Base-by-base conservation (phyloP, 164 flowering plant species). In the Tetrastigma voinierianum region DNA sequence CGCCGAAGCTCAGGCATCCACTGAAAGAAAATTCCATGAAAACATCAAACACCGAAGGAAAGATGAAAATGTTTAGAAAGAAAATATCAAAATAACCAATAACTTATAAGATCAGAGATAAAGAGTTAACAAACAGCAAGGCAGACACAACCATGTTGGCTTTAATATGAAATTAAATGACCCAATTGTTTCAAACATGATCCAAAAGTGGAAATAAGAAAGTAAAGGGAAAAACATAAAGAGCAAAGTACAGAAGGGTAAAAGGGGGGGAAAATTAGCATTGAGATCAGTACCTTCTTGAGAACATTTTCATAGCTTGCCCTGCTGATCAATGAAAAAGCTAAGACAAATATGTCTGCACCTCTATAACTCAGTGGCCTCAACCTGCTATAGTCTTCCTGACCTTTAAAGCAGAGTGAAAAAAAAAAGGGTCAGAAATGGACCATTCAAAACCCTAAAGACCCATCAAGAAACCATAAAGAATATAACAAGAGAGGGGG, bases 1-100 rank as follows among this genome's bases (percentile, higher is more conserved):
- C 97, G 79, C 12, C 92, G 95, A 69, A 94, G 96, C 74, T 94
- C 98, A 5, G 98, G 98, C 96, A 94, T 94, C 98, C 98, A 94
- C 98, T 94, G 87, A 15, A 57, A 62, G 69, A 70, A 20, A 48
- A 47, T 14, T 25, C n/a, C 15, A 16, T 5, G n/a, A 43, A 64
- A 46, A 47, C 10, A 1, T 69, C 2, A 62, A 51, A 19, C 24
- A 60, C 10, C 54, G 59, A 46, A 19, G 12, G 0, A 25, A 46
- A 47, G 1, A 14, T 16, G 6, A 19, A n/a, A 11, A 15, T 9
- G 25, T 47, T 21, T 13, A 46, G 60, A 57, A 62, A 16, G 19
- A 64, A 19, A 46, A 24, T 54, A 2, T 13, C n/a, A 47, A 25
- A 59, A 46, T 10, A 3, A 4, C 16, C 47, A 9, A 15, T 46